Evolutionary conservation across 164 flowering plant genomes (phyloP).

Genomic region (Piper betle): DNA sequence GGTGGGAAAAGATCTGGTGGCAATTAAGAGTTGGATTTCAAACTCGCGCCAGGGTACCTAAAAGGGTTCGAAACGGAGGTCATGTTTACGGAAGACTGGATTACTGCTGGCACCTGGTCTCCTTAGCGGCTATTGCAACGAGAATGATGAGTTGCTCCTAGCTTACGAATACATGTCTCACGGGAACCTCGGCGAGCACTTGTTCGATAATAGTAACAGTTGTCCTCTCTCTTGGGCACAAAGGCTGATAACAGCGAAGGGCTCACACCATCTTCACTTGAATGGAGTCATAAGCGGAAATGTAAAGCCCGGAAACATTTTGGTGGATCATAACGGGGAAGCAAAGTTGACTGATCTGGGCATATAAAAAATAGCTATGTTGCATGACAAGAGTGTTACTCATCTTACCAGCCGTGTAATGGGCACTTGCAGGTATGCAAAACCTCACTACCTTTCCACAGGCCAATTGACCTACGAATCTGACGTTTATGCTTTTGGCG

Average conservation of each 20-base stretch:
- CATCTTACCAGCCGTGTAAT: slow-evolving; percentile 4
- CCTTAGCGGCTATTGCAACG: not conserved
- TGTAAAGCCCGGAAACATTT: not conserved
- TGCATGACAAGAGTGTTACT: not conserved
- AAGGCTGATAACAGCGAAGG: slow-evolving; percentile 19
- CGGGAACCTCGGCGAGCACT: slow-evolving; percentile 18
- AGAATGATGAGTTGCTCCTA: not conserved
- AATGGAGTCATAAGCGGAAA: slow-evolving; percentile 17
- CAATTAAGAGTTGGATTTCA: slow-evolving; percentile 12
- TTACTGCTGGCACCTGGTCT: not conserved
- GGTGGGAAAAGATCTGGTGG: not conserved
- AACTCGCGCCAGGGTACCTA: not conserved
- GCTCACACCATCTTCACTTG: slow-evolving; percentile 19
- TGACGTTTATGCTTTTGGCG: slow-evolving; percentile 6
- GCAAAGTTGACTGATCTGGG: slow-evolving; percentile 8
- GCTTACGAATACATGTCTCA: slow-evolving; percentile 44
- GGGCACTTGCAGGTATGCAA: slow-evolving; percentile 3
- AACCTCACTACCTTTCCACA: slow-evolving; percentile 1
- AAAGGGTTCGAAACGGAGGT: slow-evolving; percentile 6
- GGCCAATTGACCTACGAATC: slow-evolving; percentile 3
- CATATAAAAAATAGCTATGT: slow-evolving; percentile 12
- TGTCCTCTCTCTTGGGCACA: slow-evolving; percentile 14
- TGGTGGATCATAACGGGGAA: not conserved
- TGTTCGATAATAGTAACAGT: slow-evolving; percentile 5
- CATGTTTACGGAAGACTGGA: slow-evolving; percentile 28